Conservation (phyloP, 2,329 filamentous ascomycete species). For the Neonectria sp. region DNA sequence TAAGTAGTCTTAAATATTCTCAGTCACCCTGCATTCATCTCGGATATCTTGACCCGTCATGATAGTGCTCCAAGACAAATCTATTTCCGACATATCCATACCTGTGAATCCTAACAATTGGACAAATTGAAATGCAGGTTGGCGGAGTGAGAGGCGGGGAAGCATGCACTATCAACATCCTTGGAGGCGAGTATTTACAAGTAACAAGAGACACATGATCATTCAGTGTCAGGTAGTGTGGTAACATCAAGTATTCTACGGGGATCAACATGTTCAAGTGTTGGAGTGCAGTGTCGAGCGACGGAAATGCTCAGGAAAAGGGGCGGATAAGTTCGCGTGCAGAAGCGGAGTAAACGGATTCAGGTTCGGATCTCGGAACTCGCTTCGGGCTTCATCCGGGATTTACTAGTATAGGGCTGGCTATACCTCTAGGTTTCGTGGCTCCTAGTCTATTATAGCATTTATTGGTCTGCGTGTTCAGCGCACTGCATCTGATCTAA, state of each 20-base stretch:
- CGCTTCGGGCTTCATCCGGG: neutral
- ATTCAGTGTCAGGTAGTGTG: neutral
- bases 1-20: neutral
- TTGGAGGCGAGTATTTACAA: neutral
- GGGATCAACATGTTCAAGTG: neutral
- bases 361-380: too few species aligned
- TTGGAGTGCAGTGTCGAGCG: neutral
- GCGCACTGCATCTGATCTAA: too few species aligned
- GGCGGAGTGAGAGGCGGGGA: neutral
- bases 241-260: neutral
- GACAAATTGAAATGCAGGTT: neutral
- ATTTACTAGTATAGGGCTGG: too few species aligned
- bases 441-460: too few species aligned
- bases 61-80: neutral
- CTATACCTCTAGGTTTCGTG: too few species aligned
- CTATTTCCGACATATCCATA: neutral
- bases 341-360: neutral
- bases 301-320: neutral
- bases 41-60: neutral
- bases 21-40: too few species aligned
- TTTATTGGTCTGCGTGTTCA: too few species aligned
- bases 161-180: neutral
- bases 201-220: neutral
- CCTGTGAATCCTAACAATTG: neutral
- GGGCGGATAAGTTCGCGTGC: neutral